Evolutionary conservation across 2,329 filamentous ascomycete species (phyloP), one percentile per base, ranked within the genome.

Genomic region (Sarocladiaceae sp.): DNA sequence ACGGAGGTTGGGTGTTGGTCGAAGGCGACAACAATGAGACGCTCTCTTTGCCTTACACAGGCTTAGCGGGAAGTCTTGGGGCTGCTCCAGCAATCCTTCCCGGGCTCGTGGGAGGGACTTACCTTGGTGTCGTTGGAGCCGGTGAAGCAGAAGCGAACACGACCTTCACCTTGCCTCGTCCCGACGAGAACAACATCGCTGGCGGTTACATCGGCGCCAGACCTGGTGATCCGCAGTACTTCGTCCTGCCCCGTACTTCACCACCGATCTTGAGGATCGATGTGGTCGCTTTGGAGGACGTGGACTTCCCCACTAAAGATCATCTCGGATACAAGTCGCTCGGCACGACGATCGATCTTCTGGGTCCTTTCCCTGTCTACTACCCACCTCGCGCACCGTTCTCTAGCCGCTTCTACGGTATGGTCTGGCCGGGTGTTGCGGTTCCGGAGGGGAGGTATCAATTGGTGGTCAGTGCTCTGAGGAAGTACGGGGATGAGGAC

Each of bases 11-110:
- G 56, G 61, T 70, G 42, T 53, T 63, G 18, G 59, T 69, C 51
- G 61, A 60, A 46, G 59, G 62, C 26, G 62, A 60, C 29, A 63
- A 66, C 47, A 62, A 61, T 25, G 60, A 62, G 40, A 55, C 56
- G 4, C 54, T 67, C n/a, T 59, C 59, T 1, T 58, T 71, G 5
- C 68, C 68, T 11, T 71, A 71, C 57, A 55, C 64, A 46, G 67
- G 67, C 15, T 56, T 66, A n/a, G 57, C 52, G 12, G 63, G 62
- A 28, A 60, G 62, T 35, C 54, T 28, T 5, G 40, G 40, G 13
- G 40, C 23, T 26, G 40, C 22, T 8, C 12, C 22, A 26, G 22
- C 40, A 7, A 44, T 44, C 13, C 12, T 26, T 12, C 22, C 23
- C 7, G 23, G 40, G 12, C 22, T 3, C 15, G 23, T 4, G 20